Base-by-base conservation (phyloP, 192 early-diverging fungal species). In the Entomortierella lignicola region DNA sequence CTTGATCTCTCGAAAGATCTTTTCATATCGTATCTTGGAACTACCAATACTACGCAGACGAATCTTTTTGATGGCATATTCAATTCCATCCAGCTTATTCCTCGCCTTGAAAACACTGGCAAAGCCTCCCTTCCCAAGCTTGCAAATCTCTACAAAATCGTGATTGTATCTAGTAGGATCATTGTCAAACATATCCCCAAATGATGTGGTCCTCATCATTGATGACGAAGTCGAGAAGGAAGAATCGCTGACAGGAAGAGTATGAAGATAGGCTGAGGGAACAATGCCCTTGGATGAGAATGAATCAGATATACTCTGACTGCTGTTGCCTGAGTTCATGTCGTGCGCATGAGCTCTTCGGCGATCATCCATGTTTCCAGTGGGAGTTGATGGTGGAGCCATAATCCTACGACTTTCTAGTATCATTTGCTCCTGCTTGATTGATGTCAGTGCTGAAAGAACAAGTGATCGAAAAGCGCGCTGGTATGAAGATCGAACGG, bases 31-130 rank as follows among this genome's bases (percentile, higher is more conserved):
- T 17, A 84, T 72, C 55, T 85, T 83, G 39, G 59, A 72, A 1
- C 68, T 71, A 12, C 77, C 85, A 1, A 64, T 71, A 12, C 77
- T 85, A n/a, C 86, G 83, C 41, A 97, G 80, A 23, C 85, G 82
- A 20, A 98, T 87, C 60, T 92, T 90, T 77, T 99, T 99, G 42
- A 99, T 85, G 5, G 98, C 98, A 82, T 99, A 99, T 26, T 93
- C 86, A 10, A 92, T 89, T 3, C 90, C 93, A 74, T 99, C 98
- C 48, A 99, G 79, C 73, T 90, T 90, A 80, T 99, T 96, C 34
- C 89, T 80, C n/a, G 89, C 94, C 55, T 91, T 84, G 55, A 77
- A 92, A 2, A 97, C 98, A 34, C 84, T 88, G 11, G 97, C 98
- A 84, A 98, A 99, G 3, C 96, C 98, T 48, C 98, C 98, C 58